Base-by-base conservation (phyloP, 1,284 basidiomycete species). In the Schizopora paradoxa region DNA sequence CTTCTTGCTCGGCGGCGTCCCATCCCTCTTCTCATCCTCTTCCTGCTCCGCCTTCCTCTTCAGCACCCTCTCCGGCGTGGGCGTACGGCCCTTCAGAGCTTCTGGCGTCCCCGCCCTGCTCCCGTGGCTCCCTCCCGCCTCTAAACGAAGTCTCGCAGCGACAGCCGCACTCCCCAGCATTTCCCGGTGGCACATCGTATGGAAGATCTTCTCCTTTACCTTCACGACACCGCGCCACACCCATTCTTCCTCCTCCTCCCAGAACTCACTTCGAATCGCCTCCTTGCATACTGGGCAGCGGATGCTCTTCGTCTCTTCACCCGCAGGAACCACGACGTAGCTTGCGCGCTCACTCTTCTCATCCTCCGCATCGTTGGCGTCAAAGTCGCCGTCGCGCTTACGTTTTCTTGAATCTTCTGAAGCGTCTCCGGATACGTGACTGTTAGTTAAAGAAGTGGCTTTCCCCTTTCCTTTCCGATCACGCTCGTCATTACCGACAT, bases 251-350 rank as follows among this genome's bases (percentile, higher is more conserved):
- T 96, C 93, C 45, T 97, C 94, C 61, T 99, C 93, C 48, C 84
- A 70, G 66, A 91, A 98, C 66, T 98, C 95, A 54, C 85, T 82
- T 70, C 91, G 91, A 66, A 99, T 77, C 45, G 66, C 66, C 66
- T 99, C 96, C 72, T 97, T 96, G 79, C 96, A 99, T 53, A 99
- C 91, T 13, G 92, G 92, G 70, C 96, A 99, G 34, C 87, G 83
- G 53, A 87, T 70, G 41, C 72, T 64, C 61, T 79, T 83, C 44
- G 86, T 82, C 61, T 93, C 89, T 63, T 91, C 82, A 54, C 84
- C 89, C 16, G 87, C 74, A 26, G 93, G 93, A 23, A 94, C 88
- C 53, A 91, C 78, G 54, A 99, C 88, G 69, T 78, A 86, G 58
- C 84, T 84, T 43, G 83, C 78, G 58, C 78, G 77, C 49, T 93